These are phyloP conservation scores for Leccinum solheimii DNA, from an alignment of 1,284 basidiomycete genomes.

Conservation along the genomic window DNA sequence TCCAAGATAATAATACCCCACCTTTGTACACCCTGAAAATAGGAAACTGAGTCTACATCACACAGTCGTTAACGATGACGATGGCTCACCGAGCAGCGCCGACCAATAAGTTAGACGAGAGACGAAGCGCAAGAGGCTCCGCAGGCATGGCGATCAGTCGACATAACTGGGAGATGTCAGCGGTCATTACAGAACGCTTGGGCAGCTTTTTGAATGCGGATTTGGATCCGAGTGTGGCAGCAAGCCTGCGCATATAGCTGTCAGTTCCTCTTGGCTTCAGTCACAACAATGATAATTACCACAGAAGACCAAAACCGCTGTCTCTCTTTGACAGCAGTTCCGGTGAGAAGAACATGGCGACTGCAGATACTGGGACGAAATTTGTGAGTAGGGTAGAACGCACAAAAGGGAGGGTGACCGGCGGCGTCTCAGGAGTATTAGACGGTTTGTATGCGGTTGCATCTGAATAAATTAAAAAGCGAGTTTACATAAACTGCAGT, in stretches of 20 bases:
- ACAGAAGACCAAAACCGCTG: constrained; percentile 78
- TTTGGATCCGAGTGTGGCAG: constrained; percentile 83
- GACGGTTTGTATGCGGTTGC: constrained; percentile 7
- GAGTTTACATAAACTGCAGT: background rate
- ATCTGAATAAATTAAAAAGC: constrained; percentile 1
- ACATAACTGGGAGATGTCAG: constrained; percentile 80
- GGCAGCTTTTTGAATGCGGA: constrained; percentile 82
- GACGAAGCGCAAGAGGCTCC: constrained; percentile 82
- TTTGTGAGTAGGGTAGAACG: constrained; percentile 2
- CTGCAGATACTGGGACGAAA: background rate
- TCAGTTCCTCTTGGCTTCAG: constrained; percentile 10
- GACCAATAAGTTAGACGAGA: constrained; percentile 85
- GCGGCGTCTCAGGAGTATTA: background rate
- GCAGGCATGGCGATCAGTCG: constrained; percentile 74
- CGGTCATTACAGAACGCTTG: constrained; percentile 74
- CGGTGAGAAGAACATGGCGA: constrained; percentile 71
- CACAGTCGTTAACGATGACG: background rate
- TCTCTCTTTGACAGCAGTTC: constrained; percentile 74
- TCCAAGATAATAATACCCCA: constrained; percentile 22
- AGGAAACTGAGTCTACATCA: constrained; percentile 30
- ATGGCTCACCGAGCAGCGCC: constrained; percentile 75
- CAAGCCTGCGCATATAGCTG: constrained; percentile 58
- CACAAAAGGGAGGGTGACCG: background rate
- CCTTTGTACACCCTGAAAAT: constrained; percentile 69
- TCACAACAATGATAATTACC: constrained; percentile 43